Base-by-base conservation (phyloP, 2,329 filamentous ascomycete genomes). In the Macrophomina phaseolina region DNA sequence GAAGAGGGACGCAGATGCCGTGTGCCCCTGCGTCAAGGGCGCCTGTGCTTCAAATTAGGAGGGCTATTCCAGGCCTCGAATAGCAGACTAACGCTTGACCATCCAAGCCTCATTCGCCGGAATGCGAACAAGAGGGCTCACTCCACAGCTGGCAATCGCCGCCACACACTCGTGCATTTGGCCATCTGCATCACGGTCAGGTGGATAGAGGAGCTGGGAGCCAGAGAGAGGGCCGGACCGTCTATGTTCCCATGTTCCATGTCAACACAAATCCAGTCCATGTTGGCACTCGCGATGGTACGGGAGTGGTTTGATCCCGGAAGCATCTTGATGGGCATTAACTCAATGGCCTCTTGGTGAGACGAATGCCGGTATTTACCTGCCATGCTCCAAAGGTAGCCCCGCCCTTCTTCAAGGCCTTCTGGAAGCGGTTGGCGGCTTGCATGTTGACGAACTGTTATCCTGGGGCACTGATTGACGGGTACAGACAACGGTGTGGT, bases 1-100 rank as follows among this genome's bases (percentile, higher is more conserved):
- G 78, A 5, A 86, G 74, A 4, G 84, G 85, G 4, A 86, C 85
- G 34, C 87, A 77, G 42, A 89, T 81, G 38, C 85, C 86, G 72
- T 89, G 86, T 7, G 86, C 86, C 45, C 86, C 86, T 52, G 85
- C 78, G 70, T 89, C 87, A 45, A 89, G 80, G 11, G 86, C 86
- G 61, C 81, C 80, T 83, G 64, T 7, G 28, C 6, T n/a, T 18
- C 34, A 23, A 14, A 23, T 66, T 49, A 34, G 49, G 28, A n/a
- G 12, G 42, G 42, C 5, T 5, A 7, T 5, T 2, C 7, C 7
- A 18, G 16, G 3, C 8, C 32, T 12, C 11, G 12, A 62, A 45
- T 32, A 51, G n/a, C 61, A 14, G 65, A 71, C 77, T 67, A 74
- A 81, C 86, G 79, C 73, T 89, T 88, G 67, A 88, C 85, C 85